Conservation (phyloP, 2,329 filamentous ascomycete species). For the Claviceps africana region DNA sequence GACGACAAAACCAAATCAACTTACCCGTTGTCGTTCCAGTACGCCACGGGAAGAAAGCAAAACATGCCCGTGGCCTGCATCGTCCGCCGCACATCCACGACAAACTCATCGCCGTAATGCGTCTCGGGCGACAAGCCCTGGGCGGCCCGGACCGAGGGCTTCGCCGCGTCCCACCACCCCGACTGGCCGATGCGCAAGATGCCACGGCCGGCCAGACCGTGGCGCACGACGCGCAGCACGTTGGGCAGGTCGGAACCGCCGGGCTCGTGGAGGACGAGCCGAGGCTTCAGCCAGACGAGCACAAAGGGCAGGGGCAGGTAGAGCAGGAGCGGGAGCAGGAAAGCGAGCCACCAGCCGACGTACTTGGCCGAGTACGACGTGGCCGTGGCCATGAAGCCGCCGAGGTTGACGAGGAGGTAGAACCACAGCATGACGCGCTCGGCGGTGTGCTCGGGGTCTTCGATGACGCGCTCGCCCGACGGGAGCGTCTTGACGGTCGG, state of each 20-base stretch:
- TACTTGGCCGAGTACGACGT: slow-evolving; percentile 40
- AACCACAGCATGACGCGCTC: slow-evolving; percentile 55
- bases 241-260: slow-evolving; percentile 52
- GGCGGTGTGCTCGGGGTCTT: slow-evolving; percentile 52
- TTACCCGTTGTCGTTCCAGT: slow-evolving; percentile 24
- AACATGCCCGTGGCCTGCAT: slow-evolving; percentile 27
- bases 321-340: slow-evolving; percentile 32
- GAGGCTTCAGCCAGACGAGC: slow-evolving; percentile 41
- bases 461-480: slow-evolving; percentile 50
- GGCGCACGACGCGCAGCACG: slow-evolving; percentile 38
- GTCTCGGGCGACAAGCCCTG: slow-evolving; percentile 35
- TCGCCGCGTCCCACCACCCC: slow-evolving; percentile 44
- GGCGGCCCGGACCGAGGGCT: slow-evolving; percentile 35
- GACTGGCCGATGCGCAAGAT: slow-evolving; percentile 38
- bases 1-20: too few species aligned
- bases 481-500: slow-evolving; percentile 19
- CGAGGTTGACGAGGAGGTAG: slow-evolving; percentile 41
- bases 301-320: slow-evolving; percentile 46
- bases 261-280: slow-evolving; percentile 42
- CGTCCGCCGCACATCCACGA: slow-evolving; percentile 48
- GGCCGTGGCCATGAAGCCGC: slow-evolving; percentile 36
- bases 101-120: slow-evolving; percentile 48
- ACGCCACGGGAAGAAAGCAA: slow-evolving; percentile 26
- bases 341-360: slow-evolving; percentile 35
- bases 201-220: slow-evolving; percentile 37